These are phyloP conservation scores for Suillus lakei DNA, from an alignment of 768 basidiomycete genomes.

Conservation along the genomic window DNA sequence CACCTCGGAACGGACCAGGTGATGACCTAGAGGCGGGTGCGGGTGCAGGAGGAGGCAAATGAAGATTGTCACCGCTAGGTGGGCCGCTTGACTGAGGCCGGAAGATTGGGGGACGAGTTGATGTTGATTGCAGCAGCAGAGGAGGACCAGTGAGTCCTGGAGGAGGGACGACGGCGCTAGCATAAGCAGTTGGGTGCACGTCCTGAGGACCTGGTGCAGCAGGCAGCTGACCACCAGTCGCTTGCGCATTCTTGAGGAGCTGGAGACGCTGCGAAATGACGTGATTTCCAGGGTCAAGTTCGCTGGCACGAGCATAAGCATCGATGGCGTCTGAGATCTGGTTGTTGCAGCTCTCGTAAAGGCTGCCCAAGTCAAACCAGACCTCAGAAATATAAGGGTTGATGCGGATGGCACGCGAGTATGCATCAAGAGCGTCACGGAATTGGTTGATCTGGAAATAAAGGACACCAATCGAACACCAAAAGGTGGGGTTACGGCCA, in stretches of 20 bases:
- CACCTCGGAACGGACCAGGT: slow-evolving; percentile 80
- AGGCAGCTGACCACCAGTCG: slow-evolving; percentile 73
- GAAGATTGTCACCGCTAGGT: slow-evolving; percentile 36
- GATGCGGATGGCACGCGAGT: slow-evolving; percentile 97
- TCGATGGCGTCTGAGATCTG: slow-evolving; percentile 99
- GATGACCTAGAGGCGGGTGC: slow-evolving; percentile 52
- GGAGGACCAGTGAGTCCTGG: slow-evolving; percentile 71
- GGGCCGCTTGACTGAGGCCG: slow-evolving; percentile 72
- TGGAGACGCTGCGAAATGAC: slow-evolving; percentile 83
- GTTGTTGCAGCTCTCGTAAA: slow-evolving; percentile 99
- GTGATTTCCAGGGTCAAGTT: slow-evolving; percentile 87
- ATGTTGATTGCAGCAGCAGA: slow-evolving; percentile 57
- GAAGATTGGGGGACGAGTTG: slow-evolving; percentile 56
- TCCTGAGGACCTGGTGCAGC: slow-evolving; percentile 94
- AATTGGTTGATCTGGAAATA: slow-evolving; percentile 99
- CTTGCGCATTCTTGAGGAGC: slow-evolving; percentile 80
- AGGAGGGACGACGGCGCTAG: slow-evolving; percentile 74
- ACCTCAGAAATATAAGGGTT: slow-evolving; percentile 92
- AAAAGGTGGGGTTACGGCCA: slow-evolving; percentile 98
- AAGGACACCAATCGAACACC: slow-evolving; percentile 98
- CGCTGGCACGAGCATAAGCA: slow-evolving; percentile 93
- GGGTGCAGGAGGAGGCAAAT: slow-evolving; percentile 66
- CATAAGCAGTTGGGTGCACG: slow-evolving; percentile 95
- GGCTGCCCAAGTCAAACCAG: slow-evolving; percentile 90
- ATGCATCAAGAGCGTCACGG: slow-evolving; percentile 97